A percentile compares a stretch with the other conserved stretches of the same genome.
Evolutionary conservation across 768 basidiomycete genomes (phyloP).

Genomic region (Leccinum ochraceum): DNA sequence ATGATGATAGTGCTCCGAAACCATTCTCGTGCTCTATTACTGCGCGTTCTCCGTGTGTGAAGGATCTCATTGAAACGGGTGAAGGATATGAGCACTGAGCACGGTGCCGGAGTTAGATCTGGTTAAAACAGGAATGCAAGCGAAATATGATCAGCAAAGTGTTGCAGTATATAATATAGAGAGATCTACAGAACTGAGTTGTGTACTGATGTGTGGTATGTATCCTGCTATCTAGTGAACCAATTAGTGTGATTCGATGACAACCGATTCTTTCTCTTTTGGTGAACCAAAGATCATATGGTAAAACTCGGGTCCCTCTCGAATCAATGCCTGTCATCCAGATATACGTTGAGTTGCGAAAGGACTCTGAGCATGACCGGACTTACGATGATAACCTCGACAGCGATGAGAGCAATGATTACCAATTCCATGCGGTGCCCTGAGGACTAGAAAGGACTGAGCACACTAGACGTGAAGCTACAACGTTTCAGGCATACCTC

Average conservation of each 20-base stretch:
- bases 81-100: neutral
- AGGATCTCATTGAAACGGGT: constrained; percentile 16
- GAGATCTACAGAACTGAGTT: neutral
- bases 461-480: neutral
- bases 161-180: neutral
- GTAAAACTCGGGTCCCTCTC: constrained; percentile 79
- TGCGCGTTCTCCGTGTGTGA: constrained; percentile 13
- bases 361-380: neutral
- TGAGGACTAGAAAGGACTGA: constrained; percentile 59
- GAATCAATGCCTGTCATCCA: constrained; percentile 60
- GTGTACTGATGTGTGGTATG: neutral
- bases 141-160: neutral
- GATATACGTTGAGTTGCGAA: neutral
- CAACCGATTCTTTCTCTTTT: constrained; percentile 11
- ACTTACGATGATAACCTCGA: constrained; percentile 89
- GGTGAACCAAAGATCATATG: constrained; percentile 41
- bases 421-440: constrained; percentile 93
- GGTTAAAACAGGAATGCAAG: neutral
- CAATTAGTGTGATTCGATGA: constrained; percentile 6
- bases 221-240: neutral
- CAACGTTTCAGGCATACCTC: constrained; percentile 47
- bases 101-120: too few species aligned
- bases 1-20: constrained; percentile 16
- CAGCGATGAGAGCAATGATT: constrained; percentile 92
- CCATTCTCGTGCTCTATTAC: constrained; percentile 28